Evolutionary conservation across 73 alveolate genomes (phyloP), one percentile per base, ranked within the genome.

Genomic region (Stentor coeruleus): DNA sequence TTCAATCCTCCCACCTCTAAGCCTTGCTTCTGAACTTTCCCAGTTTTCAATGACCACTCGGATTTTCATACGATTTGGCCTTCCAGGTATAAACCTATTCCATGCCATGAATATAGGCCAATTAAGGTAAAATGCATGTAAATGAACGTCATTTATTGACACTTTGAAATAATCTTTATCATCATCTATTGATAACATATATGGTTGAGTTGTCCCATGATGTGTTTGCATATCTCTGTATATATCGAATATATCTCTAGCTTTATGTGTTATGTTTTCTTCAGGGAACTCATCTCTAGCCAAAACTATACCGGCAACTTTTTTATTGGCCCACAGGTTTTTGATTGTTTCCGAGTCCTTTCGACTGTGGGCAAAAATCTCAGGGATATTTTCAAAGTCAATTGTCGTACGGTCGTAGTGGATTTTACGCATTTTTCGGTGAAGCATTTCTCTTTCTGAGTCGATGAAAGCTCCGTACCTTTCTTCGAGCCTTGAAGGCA

Each of bases 81-180:
- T 66, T 1, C 79, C 79, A 66, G 79, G 79, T 14, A 66, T 66
- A 33, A 66, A 66, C 40, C 79, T 37, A 20, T 66, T 20, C n/a
- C n/a, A 66, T 26, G 2, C 2, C 2, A 20, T 11, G n/a, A 20
- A 33, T 40, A 66, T 66, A 11, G 79, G 79, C 79, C 79, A 66
- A 40, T 1, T 33, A 1, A 11, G 42, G 37, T 66, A 33, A 2
- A 66, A 20, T 33, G 14, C n/a, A 31, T 66, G 79, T 1, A 2
- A 1, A 31, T 66, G 40, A 20, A 66, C 39, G 37, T 66, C 79
- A 28, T 66, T 33, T 20, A 20, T 20, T 20, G 37, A 26, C 49
- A 66, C 79, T 66, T 31, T 20, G 39, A 66, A 20, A 11, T 2
- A 31, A 20, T 66, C 79, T 66, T 20, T 15, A 2, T 66, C 79